Evolutionary conservation across 495 filamentous ascomycete genomes (phyloP), one percentile per base, ranked within the genome.

Genomic region (Xylaria venustula): DNA sequence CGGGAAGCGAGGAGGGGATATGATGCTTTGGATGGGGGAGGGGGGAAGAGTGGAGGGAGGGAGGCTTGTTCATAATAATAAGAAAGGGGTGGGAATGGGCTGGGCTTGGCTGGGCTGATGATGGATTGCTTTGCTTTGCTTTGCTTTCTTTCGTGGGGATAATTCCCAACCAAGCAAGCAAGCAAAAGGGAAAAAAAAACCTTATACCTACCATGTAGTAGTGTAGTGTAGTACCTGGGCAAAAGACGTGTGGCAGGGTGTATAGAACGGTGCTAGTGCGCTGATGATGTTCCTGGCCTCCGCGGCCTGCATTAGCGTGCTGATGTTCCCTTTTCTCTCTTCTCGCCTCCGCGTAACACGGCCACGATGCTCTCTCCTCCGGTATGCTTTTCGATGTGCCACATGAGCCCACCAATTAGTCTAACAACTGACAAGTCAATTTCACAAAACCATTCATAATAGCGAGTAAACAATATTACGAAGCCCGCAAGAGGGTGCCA

Each of bases 381-480:
- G 56, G 30, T 46, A 51, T 40, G 32, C 37, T 17, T 42, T n/a
- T 46, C n/a, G 11, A 44, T 19, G 37, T 45, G 47, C 46, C 57
- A 60, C 57, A 28, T 45, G 26, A 25, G 8, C 48, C 57, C 30
- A 51, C 51, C 25, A 15, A 4, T n/a, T 17, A 11, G 28, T n/a
- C 56, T 47, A 58, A 58, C 50, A 58, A 50, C 46, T 58, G 56
- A 58, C 56, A 41, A 30, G 56, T 58, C 56, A 50, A 37, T 58
- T 42, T 58, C 46, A 49, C 32, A 40, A 49, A 20, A 5, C 30
- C 30, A 17, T 58, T 58, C 56, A 42, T 7, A 50, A 50, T 47
- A 32, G 28, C 34, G 28, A 42, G 36, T 19, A 34, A 54, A 11
- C 23, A 6, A 54, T 20, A 55, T 44, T 55, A 34, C 40, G 40